phyloP scores from a whole-genome alignment of 1,284 basidiomycete genomes.

The Malassezia brasiliensis region DNA sequence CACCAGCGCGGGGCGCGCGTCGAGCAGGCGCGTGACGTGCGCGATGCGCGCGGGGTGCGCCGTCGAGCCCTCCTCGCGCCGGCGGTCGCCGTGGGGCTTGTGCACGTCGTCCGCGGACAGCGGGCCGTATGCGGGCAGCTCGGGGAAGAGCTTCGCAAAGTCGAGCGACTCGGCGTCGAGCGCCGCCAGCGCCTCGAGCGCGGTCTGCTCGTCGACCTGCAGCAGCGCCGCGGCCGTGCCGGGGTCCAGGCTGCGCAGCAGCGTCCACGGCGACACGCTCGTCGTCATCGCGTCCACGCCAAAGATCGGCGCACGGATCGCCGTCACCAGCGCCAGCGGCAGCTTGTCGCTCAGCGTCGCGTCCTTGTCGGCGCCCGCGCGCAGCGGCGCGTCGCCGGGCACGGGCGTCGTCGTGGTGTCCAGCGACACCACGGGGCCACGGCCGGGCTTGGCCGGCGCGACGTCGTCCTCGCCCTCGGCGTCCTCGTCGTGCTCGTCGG shows the following conservation, averaged over 20 bases:
- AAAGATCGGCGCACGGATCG: slow-evolving; percentile 43
- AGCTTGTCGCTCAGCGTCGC: slow-evolving; percentile 32
- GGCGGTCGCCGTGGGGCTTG: slow-evolving; percentile 43
- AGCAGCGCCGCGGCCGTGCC: slow-evolving; percentile 30
- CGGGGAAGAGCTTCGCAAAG: slow-evolving; percentile 50
- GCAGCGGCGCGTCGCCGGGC: background rate
- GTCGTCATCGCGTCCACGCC: slow-evolving; percentile 31
- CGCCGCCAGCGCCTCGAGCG: slow-evolving; percentile 21
- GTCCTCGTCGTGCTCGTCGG: too few species aligned
- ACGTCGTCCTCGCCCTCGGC: too few species aligned
- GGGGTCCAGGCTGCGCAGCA: slow-evolving; percentile 32
- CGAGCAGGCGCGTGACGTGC: slow-evolving; percentile 54
- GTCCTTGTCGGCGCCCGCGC: slow-evolving; percentile 23
- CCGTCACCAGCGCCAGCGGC: slow-evolving; percentile 33
- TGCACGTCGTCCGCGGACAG: slow-evolving; percentile 20
- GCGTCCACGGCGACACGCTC: slow-evolving; percentile 29
- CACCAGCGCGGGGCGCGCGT: slow-evolving; percentile 54
- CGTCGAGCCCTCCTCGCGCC: slow-evolving; percentile 50
- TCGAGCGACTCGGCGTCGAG: slow-evolving; percentile 28
- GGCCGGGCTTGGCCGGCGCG: too few species aligned
- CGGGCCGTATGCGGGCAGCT: slow-evolving; percentile 50
- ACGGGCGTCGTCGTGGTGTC: too few species aligned
- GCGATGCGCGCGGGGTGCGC: slow-evolving; percentile 43
- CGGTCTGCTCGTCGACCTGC: slow-evolving; percentile 25
- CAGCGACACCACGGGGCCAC: too few species aligned